Evolutionary conservation across 2,329 filamentous ascomycete species (phyloP), one percentile per base, ranked within the genome.

Genomic region (Fusarium chuoi): DNA sequence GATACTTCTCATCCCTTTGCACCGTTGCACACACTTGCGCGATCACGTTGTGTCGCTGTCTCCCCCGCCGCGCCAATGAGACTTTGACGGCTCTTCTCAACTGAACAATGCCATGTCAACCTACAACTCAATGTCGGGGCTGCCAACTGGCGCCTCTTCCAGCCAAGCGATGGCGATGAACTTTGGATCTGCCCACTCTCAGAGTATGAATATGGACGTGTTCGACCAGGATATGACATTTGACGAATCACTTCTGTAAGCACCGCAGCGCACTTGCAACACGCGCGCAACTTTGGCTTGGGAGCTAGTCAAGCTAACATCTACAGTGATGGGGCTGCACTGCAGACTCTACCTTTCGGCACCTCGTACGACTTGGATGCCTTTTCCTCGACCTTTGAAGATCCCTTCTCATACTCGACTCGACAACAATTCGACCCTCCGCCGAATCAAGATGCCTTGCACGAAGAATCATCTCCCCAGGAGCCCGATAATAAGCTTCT

Each of bases 401-500:
- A 92, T 77, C 89, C 90, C 42, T 91, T 92, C 77, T 87, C 88
- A 70, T 90, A 90, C 79, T 86, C 88, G 15, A 81, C 83, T 35
- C 83, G 85, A 45, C 83, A 85, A 20, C 83, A 85, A 22, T 87
- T 86, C 78, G 85, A 87, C 55, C 81, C 82, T 49, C 81, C 82
- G 22, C 82, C 84, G 51, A 82, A 82, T 61, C 81, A 81, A 62
- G 85, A 88, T 78, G 80, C 83, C 65, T 80, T 85, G 63, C 78
- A 82, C 52, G 83, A 88, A 73, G 85, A 84, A 41, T 83, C 85
- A 3, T 88, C 88, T 18, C 86, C 87, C 30, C 86, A 88, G 70
- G 88, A 90, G 71, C 87, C 89, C 22, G 90, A 92, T 78, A 90
- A 91, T 78, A 92, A 95, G 81, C 87, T 95, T 30, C 87, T 95